Conservation (phyloP, 2,329 filamentous ascomycete species). For the Pseudonectria buxi region DNA sequence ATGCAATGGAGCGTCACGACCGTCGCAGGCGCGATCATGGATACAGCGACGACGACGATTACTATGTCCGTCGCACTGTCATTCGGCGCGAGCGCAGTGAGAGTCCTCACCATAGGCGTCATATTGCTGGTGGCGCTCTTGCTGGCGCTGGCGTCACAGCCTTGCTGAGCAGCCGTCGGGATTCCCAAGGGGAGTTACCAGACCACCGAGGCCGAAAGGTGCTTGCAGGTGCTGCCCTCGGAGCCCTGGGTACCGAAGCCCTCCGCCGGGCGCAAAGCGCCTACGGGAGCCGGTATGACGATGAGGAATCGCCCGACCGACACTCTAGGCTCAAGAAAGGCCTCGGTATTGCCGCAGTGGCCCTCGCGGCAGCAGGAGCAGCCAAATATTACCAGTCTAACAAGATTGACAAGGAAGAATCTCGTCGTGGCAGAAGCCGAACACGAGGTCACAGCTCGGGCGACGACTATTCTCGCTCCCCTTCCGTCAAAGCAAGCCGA, state of each 20-base stretch:
- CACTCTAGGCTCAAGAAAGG: slow-evolving; percentile 52
- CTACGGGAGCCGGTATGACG: slow-evolving; percentile 47
- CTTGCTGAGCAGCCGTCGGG: slow-evolving; percentile 49
- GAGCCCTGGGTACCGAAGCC: slow-evolving; percentile 56
- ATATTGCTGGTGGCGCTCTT: slow-evolving; percentile 58
- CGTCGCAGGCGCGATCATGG: slow-evolving; percentile 37
- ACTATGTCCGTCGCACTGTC: slow-evolving; percentile 38
- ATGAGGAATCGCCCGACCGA: slow-evolving; percentile 32
- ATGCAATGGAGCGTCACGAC: slow-evolving; percentile 30
- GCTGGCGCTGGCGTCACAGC: slow-evolving; percentile 57
- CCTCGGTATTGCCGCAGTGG: slow-evolving; percentile 56
- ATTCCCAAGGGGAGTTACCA: slow-evolving; percentile 41
- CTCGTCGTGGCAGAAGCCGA: slow-evolving; percentile 48
- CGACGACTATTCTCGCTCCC: slow-evolving; percentile 36
- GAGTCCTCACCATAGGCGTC: slow-evolving; percentile 48
- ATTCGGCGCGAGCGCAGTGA: slow-evolving; percentile 45
- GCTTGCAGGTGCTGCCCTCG: slow-evolving; percentile 54
- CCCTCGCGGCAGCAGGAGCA: slow-evolving; percentile 57
- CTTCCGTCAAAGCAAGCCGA: slow-evolving; percentile 35
- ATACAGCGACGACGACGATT: slow-evolving; percentile 42
- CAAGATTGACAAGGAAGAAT: slow-evolving; percentile 54
- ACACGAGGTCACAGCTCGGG: slow-evolving; percentile 36
- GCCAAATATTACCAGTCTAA: slow-evolving; percentile 57
- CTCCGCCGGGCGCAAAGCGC: slow-evolving; percentile 54
- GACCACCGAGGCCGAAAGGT: slow-evolving; percentile 52